Conservation (phyloP, 495 filamentous ascomycete species). For the Neurospora africana region DNA sequence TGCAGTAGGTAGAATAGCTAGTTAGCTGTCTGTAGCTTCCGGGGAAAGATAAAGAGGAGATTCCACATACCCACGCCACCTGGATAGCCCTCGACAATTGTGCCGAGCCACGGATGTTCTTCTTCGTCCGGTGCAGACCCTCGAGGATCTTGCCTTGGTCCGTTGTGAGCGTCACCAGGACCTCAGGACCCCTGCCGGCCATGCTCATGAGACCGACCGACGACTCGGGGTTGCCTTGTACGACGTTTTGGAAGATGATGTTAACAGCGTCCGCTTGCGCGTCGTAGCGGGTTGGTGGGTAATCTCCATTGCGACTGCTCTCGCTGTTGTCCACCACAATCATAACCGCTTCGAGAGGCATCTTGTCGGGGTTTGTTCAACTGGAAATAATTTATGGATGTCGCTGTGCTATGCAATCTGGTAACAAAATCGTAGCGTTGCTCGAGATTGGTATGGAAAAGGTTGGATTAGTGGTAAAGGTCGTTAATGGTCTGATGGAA, state of each 20-base stretch:
- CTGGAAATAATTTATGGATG: not conserved
- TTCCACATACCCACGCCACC: constrained; percentile 69
- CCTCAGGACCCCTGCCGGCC: constrained; percentile 93
- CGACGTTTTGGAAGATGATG: constrained; percentile 89
- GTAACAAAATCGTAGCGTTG: not conserved
- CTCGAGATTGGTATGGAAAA: not conserved
- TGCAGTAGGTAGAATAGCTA: constrained; percentile 21
- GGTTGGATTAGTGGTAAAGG: not conserved
- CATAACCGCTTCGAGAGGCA: constrained; percentile 57
- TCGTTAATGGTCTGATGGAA: constrained; percentile 1
- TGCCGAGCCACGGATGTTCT: constrained; percentile 80
- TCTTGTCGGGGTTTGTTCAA: constrained; percentile 25
- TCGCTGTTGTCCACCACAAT: constrained; percentile 91
- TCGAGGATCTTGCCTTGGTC: constrained; percentile 92
- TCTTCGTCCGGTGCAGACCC: constrained; percentile 88
- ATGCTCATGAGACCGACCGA: constrained; percentile 98
- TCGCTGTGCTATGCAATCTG: not conserved
- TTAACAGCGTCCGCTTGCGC: constrained; percentile 91
- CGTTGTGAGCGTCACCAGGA: constrained; percentile 87
- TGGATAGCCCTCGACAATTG: constrained; percentile 90
- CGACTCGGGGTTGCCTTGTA: constrained; percentile 88
- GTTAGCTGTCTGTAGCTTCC: not conserved
- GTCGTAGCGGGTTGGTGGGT: constrained; percentile 86
- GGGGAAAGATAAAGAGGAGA: not conserved
- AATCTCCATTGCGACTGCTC: constrained; percentile 94